Evolutionary conservation across 2,329 filamentous ascomycete species (phyloP).

Genomic region (Ceratocystis huliohia): DNA sequence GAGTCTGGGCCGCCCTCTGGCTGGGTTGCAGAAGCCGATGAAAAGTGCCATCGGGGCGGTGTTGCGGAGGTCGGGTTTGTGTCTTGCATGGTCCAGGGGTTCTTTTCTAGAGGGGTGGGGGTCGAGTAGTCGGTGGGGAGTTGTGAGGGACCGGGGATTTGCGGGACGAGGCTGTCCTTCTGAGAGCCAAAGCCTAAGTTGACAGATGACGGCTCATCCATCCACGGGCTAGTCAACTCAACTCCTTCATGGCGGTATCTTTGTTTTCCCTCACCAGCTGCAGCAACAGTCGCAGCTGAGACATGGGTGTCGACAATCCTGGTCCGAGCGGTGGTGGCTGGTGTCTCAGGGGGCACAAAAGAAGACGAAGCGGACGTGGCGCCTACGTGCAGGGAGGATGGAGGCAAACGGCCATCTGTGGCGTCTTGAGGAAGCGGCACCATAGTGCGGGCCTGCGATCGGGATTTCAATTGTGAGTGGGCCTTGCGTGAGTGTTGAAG

Average conservation of each 20-base stretch:
- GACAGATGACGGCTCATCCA: conserved; percentile 19
- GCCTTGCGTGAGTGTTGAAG: conserved; percentile 7
- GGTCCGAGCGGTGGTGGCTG: conserved; percentile 20
- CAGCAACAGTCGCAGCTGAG: conserved; percentile 1
- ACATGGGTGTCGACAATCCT: conserved; percentile 16
- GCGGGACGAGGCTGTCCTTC: conserved; percentile 8
- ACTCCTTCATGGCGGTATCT: not conserved
- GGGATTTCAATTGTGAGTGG: not conserved
- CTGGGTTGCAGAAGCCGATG: not conserved
- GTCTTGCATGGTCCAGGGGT: conserved; percentile 17
- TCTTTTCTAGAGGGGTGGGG: conserved; percentile 13
- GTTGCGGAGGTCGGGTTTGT: conserved; percentile 7
- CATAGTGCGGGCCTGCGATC: not conserved
- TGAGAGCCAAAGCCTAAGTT: conserved; percentile 16
- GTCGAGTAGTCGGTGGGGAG: conserved; percentile 16
- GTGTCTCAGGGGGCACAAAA: conserved; percentile 18
- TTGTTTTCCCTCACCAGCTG: conserved; percentile 4
- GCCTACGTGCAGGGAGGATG: conserved; percentile 1
- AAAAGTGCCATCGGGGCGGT: not conserved
- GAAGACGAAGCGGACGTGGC: conserved; percentile 12
- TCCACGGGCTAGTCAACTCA: conserved; percentile 18
- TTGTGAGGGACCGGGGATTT: conserved; percentile 19
- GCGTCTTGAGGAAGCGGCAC: not conserved
- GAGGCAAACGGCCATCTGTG: conserved; percentile 6
- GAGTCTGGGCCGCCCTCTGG: not conserved